Conservation (phyloP, 2,329 filamentous ascomycete species). For the Trichoderma sp. region DNA sequence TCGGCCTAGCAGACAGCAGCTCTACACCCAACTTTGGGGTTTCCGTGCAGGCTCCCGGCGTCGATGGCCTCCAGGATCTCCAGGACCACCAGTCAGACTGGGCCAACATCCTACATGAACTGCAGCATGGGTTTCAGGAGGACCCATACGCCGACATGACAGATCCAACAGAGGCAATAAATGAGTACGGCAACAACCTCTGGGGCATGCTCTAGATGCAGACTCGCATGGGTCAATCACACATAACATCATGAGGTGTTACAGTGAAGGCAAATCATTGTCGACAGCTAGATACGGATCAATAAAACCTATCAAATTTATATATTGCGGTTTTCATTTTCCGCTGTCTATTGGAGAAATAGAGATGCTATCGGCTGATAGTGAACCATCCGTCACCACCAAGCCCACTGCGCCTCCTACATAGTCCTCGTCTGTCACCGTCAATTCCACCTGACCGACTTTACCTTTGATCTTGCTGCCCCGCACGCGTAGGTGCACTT, state of each 20-base stretch:
- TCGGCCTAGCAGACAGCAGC: neutral
- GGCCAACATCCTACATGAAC: neutral
- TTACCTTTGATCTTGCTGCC: neutral
- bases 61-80: neutral
- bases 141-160: neutral
- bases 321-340: neutral
- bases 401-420: neutral
- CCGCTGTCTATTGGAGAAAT: neutral
- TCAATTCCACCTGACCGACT: neutral
- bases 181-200: neutral
- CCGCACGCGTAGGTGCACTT: neutral
- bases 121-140: neutral
- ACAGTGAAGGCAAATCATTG: neutral
- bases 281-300: neutral
- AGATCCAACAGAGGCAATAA: neutral
- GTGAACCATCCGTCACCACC: neutral
- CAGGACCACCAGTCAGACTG: neutral
- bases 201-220: neutral
- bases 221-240: neutral
- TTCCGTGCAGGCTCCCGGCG: neutral
- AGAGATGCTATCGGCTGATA: neutral
- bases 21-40: neutral
- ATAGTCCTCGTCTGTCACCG: neutral
- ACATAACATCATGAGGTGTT: neutral
- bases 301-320: neutral